A percentile compares a stretch with the other conserved stretches of the same genome.
Conservation (phyloP, 2,329 filamentous ascomycete species). For the Myotisia sp. region DNA sequence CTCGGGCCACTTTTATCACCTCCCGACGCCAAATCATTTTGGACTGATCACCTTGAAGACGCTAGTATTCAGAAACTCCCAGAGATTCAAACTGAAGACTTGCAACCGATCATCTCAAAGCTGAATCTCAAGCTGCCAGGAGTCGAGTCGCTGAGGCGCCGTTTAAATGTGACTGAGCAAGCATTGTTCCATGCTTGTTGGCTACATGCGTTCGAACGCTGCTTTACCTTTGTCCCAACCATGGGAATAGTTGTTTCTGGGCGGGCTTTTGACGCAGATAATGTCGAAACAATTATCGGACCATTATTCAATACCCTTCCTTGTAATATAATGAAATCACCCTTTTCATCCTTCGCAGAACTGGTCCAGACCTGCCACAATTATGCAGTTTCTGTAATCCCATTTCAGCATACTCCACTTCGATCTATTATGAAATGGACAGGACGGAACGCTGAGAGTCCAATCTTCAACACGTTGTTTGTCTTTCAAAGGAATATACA, state of each 20-base stretch:
- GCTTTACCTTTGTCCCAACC: conserved; percentile 36
- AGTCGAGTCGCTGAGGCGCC: conserved; percentile 41
- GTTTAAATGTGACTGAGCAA: conserved; percentile 61
- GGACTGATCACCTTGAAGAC: conserved; percentile 43
- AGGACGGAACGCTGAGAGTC: conserved; percentile 37
- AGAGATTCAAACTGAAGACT: conserved; percentile 8
- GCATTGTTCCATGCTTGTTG: conserved; percentile 64
- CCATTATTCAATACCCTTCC: conserved; percentile 86
- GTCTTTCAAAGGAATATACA: conserved; percentile 52
- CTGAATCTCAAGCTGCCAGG: conserved; percentile 22
- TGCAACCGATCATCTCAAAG: conserved; percentile 12
- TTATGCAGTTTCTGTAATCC: conserved; percentile 52
- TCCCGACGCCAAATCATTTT: conserved; percentile 48
- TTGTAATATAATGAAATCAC: conserved; percentile 40
- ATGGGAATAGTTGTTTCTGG: conserved; percentile 70
- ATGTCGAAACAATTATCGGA: conserved; percentile 54
- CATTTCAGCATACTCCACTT: conserved; percentile 66
- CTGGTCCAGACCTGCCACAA: conserved; percentile 52
- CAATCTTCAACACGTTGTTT: conserved; percentile 67
- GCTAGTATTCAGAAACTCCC: conserved; percentile 21
- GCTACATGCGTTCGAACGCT: conserved; percentile 46
- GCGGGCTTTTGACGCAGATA: conserved; percentile 52
- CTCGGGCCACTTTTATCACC: conserved; percentile 50
- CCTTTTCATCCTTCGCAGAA: conserved; percentile 42
- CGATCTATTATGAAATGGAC: conserved; percentile 72